Evolutionary conservation across 306 rosid genomes (phyloP).

Genomic region (Glycine tomentella): DNA sequence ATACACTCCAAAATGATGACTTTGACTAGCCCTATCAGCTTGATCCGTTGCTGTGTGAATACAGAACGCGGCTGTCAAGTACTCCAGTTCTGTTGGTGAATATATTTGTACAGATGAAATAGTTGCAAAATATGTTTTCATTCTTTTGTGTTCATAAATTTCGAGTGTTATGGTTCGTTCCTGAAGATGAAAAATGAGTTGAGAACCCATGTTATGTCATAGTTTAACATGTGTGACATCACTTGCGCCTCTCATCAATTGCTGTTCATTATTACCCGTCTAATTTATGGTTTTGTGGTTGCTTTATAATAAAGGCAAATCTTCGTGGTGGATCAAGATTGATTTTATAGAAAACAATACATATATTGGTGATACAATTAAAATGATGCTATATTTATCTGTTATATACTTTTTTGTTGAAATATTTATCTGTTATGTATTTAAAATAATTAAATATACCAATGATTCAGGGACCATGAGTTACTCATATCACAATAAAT

Average conservation of each 20-base stretch:
- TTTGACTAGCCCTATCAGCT: slow-evolving; percentile 49
- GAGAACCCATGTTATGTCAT: slow-evolving; percentile 23
- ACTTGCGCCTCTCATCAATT: neutral
- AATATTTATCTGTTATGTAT: neutral
- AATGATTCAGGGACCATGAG: neutral
- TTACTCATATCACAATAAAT: neutral
- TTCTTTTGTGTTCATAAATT: slow-evolving; percentile 71
- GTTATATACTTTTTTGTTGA: neutral
- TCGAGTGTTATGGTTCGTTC: slow-evolving; percentile 45
- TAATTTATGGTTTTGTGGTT: neutral
- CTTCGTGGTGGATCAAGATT: no score
- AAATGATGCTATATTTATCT: neutral
- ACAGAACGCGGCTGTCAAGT: neutral
- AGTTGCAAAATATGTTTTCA: slow-evolving; percentile 47
- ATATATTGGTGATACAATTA: neutral
- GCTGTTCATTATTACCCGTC: neutral
- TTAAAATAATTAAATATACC: neutral
- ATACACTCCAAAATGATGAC: slow-evolving; percentile 48
- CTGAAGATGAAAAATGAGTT: slow-evolving; percentile 7
- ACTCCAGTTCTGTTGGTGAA: slow-evolving; percentile 41
- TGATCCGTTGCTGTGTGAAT: slow-evolving; percentile 50
- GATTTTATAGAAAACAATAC: neutral
- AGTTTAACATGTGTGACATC: neutral
- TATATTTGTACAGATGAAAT: slow-evolving; percentile 57
- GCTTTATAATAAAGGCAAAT: neutral